Evolutionary conservation across 495 filamentous ascomycete species (phyloP).

Genomic region (Cercophora newfieldiana): DNA sequence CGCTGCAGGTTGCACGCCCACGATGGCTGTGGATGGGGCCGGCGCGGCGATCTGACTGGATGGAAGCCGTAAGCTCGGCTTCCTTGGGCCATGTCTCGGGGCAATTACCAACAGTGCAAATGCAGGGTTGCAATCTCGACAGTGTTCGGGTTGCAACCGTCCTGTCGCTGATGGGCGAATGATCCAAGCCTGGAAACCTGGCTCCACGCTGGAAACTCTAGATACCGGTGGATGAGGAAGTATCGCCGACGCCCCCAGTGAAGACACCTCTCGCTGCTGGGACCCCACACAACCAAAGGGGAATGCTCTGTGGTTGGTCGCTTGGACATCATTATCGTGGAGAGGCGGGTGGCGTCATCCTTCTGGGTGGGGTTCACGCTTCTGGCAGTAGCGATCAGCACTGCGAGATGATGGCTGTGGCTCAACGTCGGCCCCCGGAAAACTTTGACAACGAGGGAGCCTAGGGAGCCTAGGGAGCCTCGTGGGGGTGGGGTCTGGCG

Average conservation of each 20-base stretch:
- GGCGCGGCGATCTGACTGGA: not conserved
- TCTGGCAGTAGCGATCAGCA: not conserved
- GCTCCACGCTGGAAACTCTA: not conserved
- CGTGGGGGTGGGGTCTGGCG: not conserved
- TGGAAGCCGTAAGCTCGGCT: not conserved
- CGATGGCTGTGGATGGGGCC: not conserved
- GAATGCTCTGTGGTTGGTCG: not conserved
- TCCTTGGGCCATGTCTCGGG: slow-evolving; percentile 7
- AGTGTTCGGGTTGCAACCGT: not conserved
- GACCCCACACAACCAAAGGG: not conserved
- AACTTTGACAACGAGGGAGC: not conserved
- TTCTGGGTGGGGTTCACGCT: not conserved
- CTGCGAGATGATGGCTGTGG: not conserved
- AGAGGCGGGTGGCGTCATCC: not conserved
- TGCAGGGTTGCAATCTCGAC: not conserved
- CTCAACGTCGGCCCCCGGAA: not conserved
- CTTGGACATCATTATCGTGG: not conserved
- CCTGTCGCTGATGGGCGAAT: no score
- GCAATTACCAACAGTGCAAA: not conserved
- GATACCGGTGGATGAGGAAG: not conserved
- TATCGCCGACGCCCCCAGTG: not conserved
- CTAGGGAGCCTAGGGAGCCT: not conserved
- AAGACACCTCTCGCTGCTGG: not conserved
- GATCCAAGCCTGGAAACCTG: not conserved
- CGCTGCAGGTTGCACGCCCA: not conserved